Base-by-base conservation (phyloP, 805 yeast species). In the Barnettozyma pratensis region DNA sequence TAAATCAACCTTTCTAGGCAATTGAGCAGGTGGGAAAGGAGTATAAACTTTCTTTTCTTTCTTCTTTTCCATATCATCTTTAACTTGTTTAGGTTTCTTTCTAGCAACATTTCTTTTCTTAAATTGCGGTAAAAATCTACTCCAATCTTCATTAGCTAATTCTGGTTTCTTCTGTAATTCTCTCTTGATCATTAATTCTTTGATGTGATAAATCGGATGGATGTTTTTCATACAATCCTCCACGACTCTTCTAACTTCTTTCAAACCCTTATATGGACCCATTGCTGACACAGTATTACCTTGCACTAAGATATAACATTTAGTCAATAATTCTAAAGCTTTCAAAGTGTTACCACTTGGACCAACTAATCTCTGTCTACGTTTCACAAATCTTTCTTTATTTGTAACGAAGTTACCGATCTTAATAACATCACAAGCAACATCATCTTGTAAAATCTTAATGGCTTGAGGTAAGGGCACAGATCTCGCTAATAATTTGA, bases 21-120 rank as follows among this genome's bases (percentile, higher is more conserved):
- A 80, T 71, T 88, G 99, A 45, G 88, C 87, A 59, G 99, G 98
- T 72, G 99, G 99, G 90, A 94, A 94, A 64, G 99, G 98, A 34
- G 99, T 94, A 79, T 92, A 92, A 4, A 81, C 83, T 70, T 85
- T 91, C 74, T 79, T 76, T 46, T 68, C 70, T 44, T 61, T 63
- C 60, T 68, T 68, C 57, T 67, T 69, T 48, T 69, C 72, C 56
- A 62, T 64, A 44, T 67, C 83, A 58, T 73, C 78, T 59, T 70
- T 79, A 61, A 77, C 72, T 66, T 79, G 81, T 69, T 78, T 81
- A 52, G 94, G 87, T 76, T 85, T 85, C 84, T 87, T 87, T 64
- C 99, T 83, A 36, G 96, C 96, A 56, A 92, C 96, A 63, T 90
- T 90, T 68, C 91, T 84, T 78, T 92, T 94, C 80, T 89, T 94